Evolutionary conservation across 192 early-diverging fungal species (phyloP).

Genomic region (Mortierella alpina): DNA sequence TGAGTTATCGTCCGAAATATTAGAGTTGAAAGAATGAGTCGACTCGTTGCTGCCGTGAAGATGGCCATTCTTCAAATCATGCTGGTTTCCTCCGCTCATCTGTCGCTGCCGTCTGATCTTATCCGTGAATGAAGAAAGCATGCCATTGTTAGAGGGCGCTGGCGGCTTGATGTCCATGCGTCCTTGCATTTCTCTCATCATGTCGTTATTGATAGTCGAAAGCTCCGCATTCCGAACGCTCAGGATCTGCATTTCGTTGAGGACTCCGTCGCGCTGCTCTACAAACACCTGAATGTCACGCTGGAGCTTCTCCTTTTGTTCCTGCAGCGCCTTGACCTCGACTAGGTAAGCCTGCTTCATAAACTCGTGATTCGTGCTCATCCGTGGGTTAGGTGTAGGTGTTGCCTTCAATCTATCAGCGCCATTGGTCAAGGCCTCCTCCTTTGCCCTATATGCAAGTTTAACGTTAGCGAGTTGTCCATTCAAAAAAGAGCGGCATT

Average conservation of each 20-base stretch:
- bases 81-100: conserved; percentile 41
- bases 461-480: not conserved
- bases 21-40: conserved; percentile 37
- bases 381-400: conserved; percentile 28
- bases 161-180: conserved; percentile 19
- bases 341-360: conserved; percentile 58
- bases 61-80: conserved; percentile 32
- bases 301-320: conserved; percentile 58
- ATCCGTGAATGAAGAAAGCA: conserved; percentile 26
- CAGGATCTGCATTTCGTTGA: conserved; percentile 63
- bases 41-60: conserved; percentile 39
- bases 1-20: conserved; percentile 24
- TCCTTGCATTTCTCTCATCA: conserved; percentile 55
- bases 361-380: conserved; percentile 55
- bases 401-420: conserved; percentile 11
- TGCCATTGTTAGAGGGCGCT: conserved; percentile 7
- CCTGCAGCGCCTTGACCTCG: conserved; percentile 59
- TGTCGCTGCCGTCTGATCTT: conserved; percentile 42
- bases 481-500: not conserved
- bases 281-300: conserved; percentile 56
- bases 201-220: conserved; percentile 65
- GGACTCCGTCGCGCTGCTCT: conserved; percentile 60
- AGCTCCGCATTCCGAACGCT: conserved; percentile 67
- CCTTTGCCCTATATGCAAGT: conserved; percentile 51
- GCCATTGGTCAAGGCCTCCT: conserved; percentile 36